A percentile compares a stretch with the other conserved stretches of the same genome.
These are phyloP conservation scores for Bifiguratus adelaidae DNA, from an alignment of 192 early-diverging fungal species.

Conservation along the genomic window DNA sequence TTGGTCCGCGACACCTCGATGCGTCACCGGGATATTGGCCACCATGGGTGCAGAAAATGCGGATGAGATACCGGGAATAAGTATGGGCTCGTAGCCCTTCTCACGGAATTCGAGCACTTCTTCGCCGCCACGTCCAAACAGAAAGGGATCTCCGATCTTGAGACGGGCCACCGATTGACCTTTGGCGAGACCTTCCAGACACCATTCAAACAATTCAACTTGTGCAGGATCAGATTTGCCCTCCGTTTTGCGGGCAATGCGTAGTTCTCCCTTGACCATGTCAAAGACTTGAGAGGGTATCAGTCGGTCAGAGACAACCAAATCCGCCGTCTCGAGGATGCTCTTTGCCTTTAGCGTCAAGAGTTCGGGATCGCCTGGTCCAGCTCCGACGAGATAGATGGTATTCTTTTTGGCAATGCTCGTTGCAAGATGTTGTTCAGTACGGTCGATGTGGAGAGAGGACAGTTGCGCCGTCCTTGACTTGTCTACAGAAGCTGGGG, in stretches of 20 bases:
- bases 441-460: too few species aligned
- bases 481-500: too few species aligned
- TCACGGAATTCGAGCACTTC: conserved; percentile 67
- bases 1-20: conserved; percentile 79
- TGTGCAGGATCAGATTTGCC: conserved; percentile 64
- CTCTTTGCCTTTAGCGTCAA: conserved; percentile 61
- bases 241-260: conserved; percentile 54
- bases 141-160: conserved; percentile 88
- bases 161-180: conserved; percentile 70
- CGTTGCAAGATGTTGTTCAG: too few species aligned
- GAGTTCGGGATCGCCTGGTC: conserved; percentile 73
- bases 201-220: conserved; percentile 63
- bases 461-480: too few species aligned
- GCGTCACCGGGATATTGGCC: conserved; percentile 75
- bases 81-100: conserved; percentile 55
- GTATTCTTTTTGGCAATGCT: conserved; percentile 10
- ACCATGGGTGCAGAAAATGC: conserved; percentile 65
- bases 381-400: conserved; percentile 70
- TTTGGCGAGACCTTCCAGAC: conserved; percentile 52
- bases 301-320: conserved; percentile 77
- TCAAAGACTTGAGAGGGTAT: conserved; percentile 49
- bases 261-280: conserved; percentile 39
- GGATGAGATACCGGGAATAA: conserved; percentile 73
- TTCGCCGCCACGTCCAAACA: conserved; percentile 90
- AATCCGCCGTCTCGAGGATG: conserved; percentile 57